These are phyloP conservation scores for Gracilaria caudata DNA, from an alignment of 23 red algal species.

Conservation along the genomic window DNA sequence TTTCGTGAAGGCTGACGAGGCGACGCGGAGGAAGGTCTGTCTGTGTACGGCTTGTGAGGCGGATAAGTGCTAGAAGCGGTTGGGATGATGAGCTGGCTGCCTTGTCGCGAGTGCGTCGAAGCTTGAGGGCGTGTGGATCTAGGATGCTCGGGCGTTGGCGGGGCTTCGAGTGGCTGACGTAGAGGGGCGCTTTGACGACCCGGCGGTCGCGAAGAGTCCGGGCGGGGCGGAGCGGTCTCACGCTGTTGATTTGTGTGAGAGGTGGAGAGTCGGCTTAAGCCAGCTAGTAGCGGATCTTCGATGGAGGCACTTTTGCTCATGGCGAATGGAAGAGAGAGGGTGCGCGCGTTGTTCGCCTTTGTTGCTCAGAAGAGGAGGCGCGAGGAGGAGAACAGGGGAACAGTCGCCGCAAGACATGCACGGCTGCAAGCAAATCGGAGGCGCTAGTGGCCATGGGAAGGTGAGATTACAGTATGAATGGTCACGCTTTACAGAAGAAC, in stretches of 20 bases:
- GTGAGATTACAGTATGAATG: too few relatives aligned
- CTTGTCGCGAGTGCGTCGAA: neutral
- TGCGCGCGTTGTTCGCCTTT: neutral
- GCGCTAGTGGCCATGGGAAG: too few relatives aligned
- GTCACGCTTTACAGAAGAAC: too few relatives aligned
- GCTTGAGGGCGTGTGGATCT: neutral
- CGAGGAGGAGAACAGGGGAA: neutral
- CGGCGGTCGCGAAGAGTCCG: neutral
- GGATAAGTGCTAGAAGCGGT: neutral
- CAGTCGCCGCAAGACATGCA: too few relatives aligned
- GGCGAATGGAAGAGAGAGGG: neutral
- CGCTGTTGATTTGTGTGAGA: neutral
- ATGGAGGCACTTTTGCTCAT: slow-evolving; percentile 3
- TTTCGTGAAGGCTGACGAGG: neutral
- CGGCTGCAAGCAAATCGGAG: too few relatives aligned
- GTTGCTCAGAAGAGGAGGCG: too few relatives aligned
- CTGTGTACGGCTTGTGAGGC: neutral
- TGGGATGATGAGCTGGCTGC: neutral
- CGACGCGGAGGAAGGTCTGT: neutral
- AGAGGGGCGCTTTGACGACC: neutral
- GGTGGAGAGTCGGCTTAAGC: slow-evolving; percentile 11
- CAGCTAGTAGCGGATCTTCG: slow-evolving; percentile 16
- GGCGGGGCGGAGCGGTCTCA: neutral
- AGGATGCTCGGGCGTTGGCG: neutral
- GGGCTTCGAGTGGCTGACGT: neutral